These are phyloP conservation scores for Bisporella sp. DNA, from an alignment of 2,329 filamentous ascomycete genomes.

Conservation along the genomic window DNA sequence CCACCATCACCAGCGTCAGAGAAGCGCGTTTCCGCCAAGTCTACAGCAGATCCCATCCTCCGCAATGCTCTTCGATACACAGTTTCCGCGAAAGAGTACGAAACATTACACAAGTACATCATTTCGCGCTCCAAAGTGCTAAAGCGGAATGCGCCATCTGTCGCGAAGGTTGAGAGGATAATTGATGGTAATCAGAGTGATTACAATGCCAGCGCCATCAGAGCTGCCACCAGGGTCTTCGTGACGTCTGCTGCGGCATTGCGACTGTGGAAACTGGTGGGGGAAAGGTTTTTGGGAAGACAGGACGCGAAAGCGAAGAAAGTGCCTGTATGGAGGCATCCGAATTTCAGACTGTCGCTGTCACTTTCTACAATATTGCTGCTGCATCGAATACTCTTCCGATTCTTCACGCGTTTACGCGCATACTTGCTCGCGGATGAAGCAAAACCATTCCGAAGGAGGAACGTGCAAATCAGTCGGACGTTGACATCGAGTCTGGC, in stretches of 20 bases:
- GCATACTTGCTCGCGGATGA: slow-evolving; percentile 72
- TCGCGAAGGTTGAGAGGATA: slow-evolving; percentile 44
- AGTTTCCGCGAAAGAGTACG: slow-evolving; percentile 79
- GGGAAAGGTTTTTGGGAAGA: slow-evolving; percentile 38
- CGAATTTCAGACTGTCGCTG: slow-evolving; percentile 69
- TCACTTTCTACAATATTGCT: slow-evolving; percentile 82
- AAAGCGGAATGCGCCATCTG: slow-evolving; percentile 46
- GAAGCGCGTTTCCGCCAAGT: slow-evolving; percentile 21
- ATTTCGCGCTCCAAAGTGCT: slow-evolving; percentile 62
- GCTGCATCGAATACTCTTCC: slow-evolving; percentile 81
- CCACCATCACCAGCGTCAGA: not conserved
- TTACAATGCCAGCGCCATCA: slow-evolving; percentile 63
- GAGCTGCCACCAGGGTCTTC: slow-evolving; percentile 67
- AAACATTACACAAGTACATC: slow-evolving; percentile 74
- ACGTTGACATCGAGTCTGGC: slow-evolving; percentile 77
- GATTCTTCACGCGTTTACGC: slow-evolving; percentile 78
- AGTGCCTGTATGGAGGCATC: slow-evolving; percentile 53
- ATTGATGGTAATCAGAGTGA: slow-evolving; percentile 33
- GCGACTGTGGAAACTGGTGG: slow-evolving; percentile 53
- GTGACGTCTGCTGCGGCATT: slow-evolving; percentile 54
- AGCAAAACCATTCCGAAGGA: slow-evolving; percentile 70
- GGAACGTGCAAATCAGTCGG: slow-evolving; percentile 70
- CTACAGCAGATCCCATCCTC: slow-evolving; percentile 58
- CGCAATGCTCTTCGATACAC: slow-evolving; percentile 85
- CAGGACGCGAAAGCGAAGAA: slow-evolving; percentile 35